Conservation (phyloP, 129 eudicot species). For the Heracleum sosnowskyi region DNA sequence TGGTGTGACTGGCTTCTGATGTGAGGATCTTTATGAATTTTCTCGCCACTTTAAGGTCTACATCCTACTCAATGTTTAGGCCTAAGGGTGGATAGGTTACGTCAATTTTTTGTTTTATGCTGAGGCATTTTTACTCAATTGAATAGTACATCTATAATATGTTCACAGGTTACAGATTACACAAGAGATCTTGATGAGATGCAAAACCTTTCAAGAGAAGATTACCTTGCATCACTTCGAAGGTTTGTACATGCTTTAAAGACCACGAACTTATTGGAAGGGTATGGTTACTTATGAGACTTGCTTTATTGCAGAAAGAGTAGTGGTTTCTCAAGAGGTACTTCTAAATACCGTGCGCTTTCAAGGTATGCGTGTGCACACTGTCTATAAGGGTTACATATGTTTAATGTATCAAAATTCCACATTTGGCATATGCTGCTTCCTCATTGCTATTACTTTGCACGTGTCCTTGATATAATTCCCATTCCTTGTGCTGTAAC, state of each 20-base stretch:
- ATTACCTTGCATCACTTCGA: conserved; percentile 92
- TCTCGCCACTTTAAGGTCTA: not conserved
- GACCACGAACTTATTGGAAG: conserved; percentile 8
- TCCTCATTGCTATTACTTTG: not conserved
- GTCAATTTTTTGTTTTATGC: not conserved
- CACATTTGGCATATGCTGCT: conserved; percentile 11
- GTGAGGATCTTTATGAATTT: not conserved
- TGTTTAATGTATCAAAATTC: not conserved
- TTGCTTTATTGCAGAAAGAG: conserved; percentile 72
- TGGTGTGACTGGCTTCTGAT: not conserved
- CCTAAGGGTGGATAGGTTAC: not conserved
- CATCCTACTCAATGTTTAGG: not conserved
- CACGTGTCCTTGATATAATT: conserved; percentile 13
- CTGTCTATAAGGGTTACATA: not conserved
- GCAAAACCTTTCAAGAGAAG: conserved; percentile 94
- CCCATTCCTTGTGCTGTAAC: conserved; percentile 17
- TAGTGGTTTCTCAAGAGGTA: conserved; percentile 93
- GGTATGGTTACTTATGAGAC: conserved; percentile 15
- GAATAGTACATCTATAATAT: conserved; percentile 16
- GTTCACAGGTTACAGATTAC: conserved; percentile 81
- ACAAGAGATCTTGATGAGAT: conserved; percentile 95
- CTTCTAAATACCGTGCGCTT: conserved; percentile 79
- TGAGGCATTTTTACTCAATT: conserved; percentile 6
- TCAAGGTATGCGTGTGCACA: conserved; percentile 48
- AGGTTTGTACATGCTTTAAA: conserved; percentile 38